Percentiles rank a stretch among this genome's conserved stretches.
phyloP scores from a whole-genome alignment of 148 eudicot species.

The Nyssa sinensis region DNA sequence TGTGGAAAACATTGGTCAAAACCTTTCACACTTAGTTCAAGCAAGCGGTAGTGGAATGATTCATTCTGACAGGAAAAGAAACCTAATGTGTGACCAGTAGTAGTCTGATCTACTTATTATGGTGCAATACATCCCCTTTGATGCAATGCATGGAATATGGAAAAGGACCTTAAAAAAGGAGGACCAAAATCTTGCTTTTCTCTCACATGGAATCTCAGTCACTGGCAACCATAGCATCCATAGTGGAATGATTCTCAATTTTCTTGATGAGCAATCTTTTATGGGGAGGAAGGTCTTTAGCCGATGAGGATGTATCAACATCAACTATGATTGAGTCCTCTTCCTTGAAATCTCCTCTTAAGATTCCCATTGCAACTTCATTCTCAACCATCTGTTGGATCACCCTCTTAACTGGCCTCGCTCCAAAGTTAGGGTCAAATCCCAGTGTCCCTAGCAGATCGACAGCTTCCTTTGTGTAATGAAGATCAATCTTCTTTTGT shows the following conservation, averaged over 20 bases:
- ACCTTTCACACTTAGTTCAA: too few relatives aligned
- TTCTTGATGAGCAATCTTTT: constrained; percentile 55
- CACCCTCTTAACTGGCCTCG: constrained; percentile 93
- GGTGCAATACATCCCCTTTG: too few relatives aligned
- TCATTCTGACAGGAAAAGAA: too few relatives aligned
- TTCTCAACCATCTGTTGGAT: constrained; percentile 97
- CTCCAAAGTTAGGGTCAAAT: constrained; percentile 92
- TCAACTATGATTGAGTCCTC: constrained; percentile 70
- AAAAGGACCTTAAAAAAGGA: too few relatives aligned
- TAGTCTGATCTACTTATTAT: too few relatives aligned
- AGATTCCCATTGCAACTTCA: constrained; percentile 76
- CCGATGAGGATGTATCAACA: constrained; percentile 32
- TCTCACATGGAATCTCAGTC: constrained; percentile 16
- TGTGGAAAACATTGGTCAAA: too few relatives aligned
- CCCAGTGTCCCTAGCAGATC: constrained; percentile 61
- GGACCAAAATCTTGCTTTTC: neutral
- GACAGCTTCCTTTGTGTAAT: constrained; percentile 59
- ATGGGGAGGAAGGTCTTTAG: constrained; percentile 45
- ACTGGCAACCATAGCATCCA: constrained; percentile 63
- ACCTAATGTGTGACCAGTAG: too few relatives aligned
- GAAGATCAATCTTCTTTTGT: constrained; percentile 80
- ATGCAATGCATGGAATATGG: neutral
- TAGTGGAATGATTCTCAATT: constrained; percentile 29
- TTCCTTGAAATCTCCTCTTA: constrained; percentile 74
- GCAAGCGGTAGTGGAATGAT: too few relatives aligned